Evolutionary conservation across 2,329 filamentous ascomycete genomes (phyloP).

Genomic region (Calonectria ilicicola): DNA sequence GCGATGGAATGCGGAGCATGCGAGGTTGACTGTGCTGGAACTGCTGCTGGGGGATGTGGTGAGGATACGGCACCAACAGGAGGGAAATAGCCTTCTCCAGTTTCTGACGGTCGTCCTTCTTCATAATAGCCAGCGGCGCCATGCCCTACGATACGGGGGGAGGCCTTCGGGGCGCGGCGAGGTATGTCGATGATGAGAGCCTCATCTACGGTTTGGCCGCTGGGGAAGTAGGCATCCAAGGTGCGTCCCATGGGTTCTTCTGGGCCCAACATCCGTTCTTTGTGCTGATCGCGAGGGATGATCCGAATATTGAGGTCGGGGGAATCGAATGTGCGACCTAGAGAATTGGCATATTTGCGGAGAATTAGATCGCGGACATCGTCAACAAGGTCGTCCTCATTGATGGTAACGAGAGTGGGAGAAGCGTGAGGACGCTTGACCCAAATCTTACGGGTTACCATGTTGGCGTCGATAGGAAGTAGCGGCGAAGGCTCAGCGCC

Average conservation of each 20-base stretch:
- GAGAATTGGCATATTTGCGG: conserved; percentile 92
- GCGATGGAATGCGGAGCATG: conserved; percentile 75
- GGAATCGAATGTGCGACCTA: conserved; percentile 89
- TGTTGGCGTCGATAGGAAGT: conserved; percentile 57
- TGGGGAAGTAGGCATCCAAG: conserved; percentile 85
- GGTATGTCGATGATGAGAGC: conserved; percentile 93
- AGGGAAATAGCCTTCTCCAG: conserved; percentile 85
- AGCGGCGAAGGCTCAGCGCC: conserved; percentile 34
- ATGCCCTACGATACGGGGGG: conserved; percentile 60
- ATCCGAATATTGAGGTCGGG: conserved; percentile 90
- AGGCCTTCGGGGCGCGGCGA: conserved; percentile 82
- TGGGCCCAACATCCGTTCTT: conserved; percentile 80
- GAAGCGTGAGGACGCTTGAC: conserved; percentile 89
- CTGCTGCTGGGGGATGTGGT: conserved; percentile 54
- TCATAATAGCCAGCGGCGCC: conserved; percentile 67
- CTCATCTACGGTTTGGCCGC: conserved; percentile 88
- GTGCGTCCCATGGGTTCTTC: conserved; percentile 86
- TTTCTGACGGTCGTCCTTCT: conserved; percentile 74
- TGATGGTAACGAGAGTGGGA: conserved; percentile 86
- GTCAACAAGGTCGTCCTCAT: conserved; percentile 92
- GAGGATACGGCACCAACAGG: conserved; percentile 66
- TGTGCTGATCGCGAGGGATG: conserved; percentile 73
- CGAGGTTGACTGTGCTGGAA: conserved; percentile 51
- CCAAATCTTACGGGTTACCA: conserved; percentile 89
- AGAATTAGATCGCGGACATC: conserved; percentile 94